Conservation (phyloP, 805 yeast species). For the Candida insectalens region DNA sequence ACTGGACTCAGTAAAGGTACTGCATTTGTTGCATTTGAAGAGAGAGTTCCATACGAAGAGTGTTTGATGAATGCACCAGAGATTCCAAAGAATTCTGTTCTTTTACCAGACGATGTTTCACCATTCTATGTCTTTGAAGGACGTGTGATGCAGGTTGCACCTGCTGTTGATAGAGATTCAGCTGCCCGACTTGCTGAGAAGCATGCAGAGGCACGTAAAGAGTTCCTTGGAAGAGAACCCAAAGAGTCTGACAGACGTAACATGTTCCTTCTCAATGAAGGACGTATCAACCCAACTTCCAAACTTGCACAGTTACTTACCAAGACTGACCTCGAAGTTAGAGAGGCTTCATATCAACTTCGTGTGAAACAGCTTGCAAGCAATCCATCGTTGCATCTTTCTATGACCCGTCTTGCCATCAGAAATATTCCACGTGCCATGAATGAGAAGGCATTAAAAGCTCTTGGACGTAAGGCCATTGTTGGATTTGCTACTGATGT, state of each 20-base stretch:
- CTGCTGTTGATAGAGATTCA: conserved; percentile 79
- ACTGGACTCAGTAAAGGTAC: conserved; percentile 89
- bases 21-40: conserved; percentile 82
- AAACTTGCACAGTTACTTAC: conserved; percentile 64
- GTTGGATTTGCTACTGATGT: conserved; percentile 92
- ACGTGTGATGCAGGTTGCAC: conserved; percentile 71
- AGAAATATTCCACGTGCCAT: conserved; percentile 90
- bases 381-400: conserved; percentile 84
- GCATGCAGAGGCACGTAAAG: conserved; percentile 65
- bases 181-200: conserved; percentile 69
- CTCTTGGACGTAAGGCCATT: conserved; percentile 87
- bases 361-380: conserved; percentile 85
- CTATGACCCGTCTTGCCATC: conserved; percentile 91
- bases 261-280: conserved; percentile 83
- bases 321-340: conserved; percentile 67
- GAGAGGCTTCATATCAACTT: conserved; percentile 79
- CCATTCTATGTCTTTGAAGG: conserved; percentile 89
- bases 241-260: conserved; percentile 78
- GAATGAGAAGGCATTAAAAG: conserved; percentile 82
- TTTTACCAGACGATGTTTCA: conserved; percentile 87
- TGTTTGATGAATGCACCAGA: conserved; percentile 78
- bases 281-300: conserved; percentile 75
- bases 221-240: conserved; percentile 70
- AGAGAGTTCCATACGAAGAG: conserved; percentile 49
- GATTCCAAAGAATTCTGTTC: conserved; percentile 44